Percentiles rank a stretch among this genome's conserved stretches.
Conservation (phyloP, 2,329 filamentous ascomycete species). For the Alternaria infectoria region DNA sequence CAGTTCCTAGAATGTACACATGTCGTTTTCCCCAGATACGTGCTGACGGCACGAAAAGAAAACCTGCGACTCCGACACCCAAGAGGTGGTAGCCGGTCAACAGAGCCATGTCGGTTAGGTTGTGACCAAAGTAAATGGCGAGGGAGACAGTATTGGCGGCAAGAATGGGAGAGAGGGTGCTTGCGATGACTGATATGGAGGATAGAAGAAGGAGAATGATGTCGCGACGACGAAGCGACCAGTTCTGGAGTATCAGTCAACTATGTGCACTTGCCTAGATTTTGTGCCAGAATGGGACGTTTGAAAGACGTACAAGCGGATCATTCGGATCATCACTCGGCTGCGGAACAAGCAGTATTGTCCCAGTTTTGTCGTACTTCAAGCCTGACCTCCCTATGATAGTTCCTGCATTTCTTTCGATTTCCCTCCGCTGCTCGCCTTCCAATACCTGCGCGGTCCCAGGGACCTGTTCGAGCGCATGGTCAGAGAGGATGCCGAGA, state of each 20-base stretch:
- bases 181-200: conserved; percentile 80
- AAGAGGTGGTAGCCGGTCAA: conserved; percentile 88
- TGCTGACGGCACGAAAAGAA: conserved; percentile 85
- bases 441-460: conserved; percentile 53
- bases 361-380: conserved; percentile 75
- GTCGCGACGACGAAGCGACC: conserved; percentile 87
- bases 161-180: conserved; percentile 82
- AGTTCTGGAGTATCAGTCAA: conserved; percentile 62
- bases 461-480: conserved; percentile 71
- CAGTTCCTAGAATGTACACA: conserved; percentile 77
- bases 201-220: conserved; percentile 79
- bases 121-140: conserved; percentile 66
- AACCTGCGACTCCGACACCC: conserved; percentile 79
- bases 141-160: conserved; percentile 87
- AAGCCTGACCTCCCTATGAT: conserved; percentile 53
- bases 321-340: conserved; percentile 92
- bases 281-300: not conserved
- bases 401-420: conserved; percentile 30
- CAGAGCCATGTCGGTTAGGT: conserved; percentile 78
- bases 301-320: conserved; percentile 64
- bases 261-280: not conserved
- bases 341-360: conserved; percentile 85
- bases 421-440: conserved; percentile 27
- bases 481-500: conserved; percentile 75
- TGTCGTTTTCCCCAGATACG: conserved; percentile 94